Base-by-base conservation (phyloP, 2,329 filamentous ascomycete species). In the Fusarium humuli region DNA sequence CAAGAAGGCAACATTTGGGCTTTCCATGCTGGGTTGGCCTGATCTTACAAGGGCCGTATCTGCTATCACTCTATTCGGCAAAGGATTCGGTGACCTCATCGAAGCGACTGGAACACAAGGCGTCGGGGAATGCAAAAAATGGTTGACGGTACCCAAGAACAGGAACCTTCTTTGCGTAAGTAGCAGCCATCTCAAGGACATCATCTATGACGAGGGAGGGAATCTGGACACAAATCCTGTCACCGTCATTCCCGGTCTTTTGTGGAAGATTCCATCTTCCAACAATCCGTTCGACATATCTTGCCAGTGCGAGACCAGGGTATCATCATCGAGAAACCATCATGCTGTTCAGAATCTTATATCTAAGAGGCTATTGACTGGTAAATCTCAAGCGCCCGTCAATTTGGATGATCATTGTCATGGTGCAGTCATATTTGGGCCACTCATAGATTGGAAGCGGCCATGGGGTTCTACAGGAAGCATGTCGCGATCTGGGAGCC, bases 1-100 rank as follows among this genome's bases (percentile, higher is more conserved):
- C 0, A 41, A 41, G 0, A 16, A 14, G 3, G 5, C 20, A 0
- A 59, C n/a, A 2, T 3, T 56, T 2, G 49, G 42, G 1, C 0
- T 25, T 5, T 3, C 23, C 10, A 16, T 30, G 0, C 42, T 37
- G 0, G 57, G 57, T 0, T 59, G 57, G 49, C 49, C 34, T 5
- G 40, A 46, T 1, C 23, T 59, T 0, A 18, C 4, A 0, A 56
- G n/a, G 3, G 16, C 4, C 3, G 1, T 25, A 0, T 3, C 10
- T 11, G 29, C n/a, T 0, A 18, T 56, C 0, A 40, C 30, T 0
- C 0, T 46, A 0, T 2, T 14, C 0, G 49, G 49, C 0, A 1
- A 11, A 1, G 49, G 40, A 1, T 59, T 59, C 3, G 49, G 40
- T 0, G 40, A 40, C 2, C n/a, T 57, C 6, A 1, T 57, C 1